Base-by-base conservation (phyloP, 2,329 filamentous ascomycete genomes). In the Pyrenophora seminiperda region DNA sequence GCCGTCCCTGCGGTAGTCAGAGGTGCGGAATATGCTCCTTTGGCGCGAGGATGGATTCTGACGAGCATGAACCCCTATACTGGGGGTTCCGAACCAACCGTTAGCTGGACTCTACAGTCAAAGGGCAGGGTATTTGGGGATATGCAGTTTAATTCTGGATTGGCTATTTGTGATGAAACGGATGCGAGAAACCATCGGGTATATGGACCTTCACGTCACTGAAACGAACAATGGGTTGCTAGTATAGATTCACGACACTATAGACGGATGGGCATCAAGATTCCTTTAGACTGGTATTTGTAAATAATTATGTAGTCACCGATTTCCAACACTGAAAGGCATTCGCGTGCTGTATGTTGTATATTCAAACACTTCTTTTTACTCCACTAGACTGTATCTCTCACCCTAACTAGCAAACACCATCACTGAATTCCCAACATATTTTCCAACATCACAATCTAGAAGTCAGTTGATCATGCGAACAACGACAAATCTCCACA, bases 71-170 rank as follows among this genome's bases (percentile, higher is more conserved):
- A 55, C 45, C 46, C 58, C n/a, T 64, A 47, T 24, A 68, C 63
- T 1, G 64, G 62, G 0, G 57, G 57, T 43, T 33, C 54, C 5
- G 56, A 61, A 14, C 44, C 41, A 13, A 54, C 47, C n/a, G 64
- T 67, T 6, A 67, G 70, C 19, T 77, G 75, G 75, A 75, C 69
- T 2, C 30, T 77, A 20, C 59, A 71, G 24, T 67, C 67, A 3
- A 77, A 77, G 59, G 68, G 68, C 2, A 66, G 72, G 2, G 49
- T 77, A 5, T 76, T 77, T 63, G 72, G 70, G 14, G 75, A 75
- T 47, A 43, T 19, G 10, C 42, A 42, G 7, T 69, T 71, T 20
- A 50, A 49, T 32, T 48, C 24, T 2, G 56, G 41, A 4, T 27
- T 68, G 32, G 61, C 50, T 15, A 41, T 50, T 7, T 41, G 51